Conservation (phyloP, 2,329 filamentous ascomycete genomes). For the Cordyceps farinosa region DNA sequence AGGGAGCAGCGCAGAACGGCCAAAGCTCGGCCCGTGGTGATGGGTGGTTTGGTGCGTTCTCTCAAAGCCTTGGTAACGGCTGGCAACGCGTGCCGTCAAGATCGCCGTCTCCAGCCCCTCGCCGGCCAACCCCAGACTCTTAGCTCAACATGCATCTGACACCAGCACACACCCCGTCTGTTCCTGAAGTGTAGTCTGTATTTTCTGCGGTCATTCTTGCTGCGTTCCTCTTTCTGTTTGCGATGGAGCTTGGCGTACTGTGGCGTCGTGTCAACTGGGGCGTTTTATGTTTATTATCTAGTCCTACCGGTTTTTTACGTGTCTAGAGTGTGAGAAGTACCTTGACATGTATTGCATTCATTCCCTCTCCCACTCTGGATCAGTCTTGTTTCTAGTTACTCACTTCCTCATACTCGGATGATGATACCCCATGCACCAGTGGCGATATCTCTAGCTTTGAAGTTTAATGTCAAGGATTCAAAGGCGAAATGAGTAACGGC, state of each 20-base stretch:
- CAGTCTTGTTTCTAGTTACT: background rate
- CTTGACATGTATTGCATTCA: background rate
- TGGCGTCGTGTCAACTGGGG: slow-evolving; percentile 4
- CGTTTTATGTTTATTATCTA: slow-evolving; percentile 7
- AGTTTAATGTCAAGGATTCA: background rate
- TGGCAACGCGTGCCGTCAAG: slow-evolving; percentile 13
- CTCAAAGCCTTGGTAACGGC: slow-evolving; percentile 5
- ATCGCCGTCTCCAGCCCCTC: slow-evolving; percentile 11
- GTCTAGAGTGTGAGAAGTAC: background rate
- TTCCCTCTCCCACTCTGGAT: background rate
- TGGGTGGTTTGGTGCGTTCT: slow-evolving; percentile 12
- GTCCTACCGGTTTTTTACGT: background rate
- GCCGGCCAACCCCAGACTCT: background rate
- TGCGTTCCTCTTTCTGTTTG: background rate
- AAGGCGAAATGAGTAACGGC: background rate
- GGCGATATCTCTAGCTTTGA: background rate
- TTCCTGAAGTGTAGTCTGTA: background rate
- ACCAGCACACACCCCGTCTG: background rate
- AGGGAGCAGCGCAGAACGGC: slow-evolving; percentile 23
- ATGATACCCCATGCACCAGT: background rate
- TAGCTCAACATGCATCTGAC: background rate
- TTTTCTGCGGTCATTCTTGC: background rate
- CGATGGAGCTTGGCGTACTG: slow-evolving; percentile 13
- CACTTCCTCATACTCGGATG: background rate
- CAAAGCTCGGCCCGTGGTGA: slow-evolving; percentile 1